Evolutionary conservation across 768 basidiomycete species (phyloP).

Genomic region (Coprinopsis cinerea): DNA sequence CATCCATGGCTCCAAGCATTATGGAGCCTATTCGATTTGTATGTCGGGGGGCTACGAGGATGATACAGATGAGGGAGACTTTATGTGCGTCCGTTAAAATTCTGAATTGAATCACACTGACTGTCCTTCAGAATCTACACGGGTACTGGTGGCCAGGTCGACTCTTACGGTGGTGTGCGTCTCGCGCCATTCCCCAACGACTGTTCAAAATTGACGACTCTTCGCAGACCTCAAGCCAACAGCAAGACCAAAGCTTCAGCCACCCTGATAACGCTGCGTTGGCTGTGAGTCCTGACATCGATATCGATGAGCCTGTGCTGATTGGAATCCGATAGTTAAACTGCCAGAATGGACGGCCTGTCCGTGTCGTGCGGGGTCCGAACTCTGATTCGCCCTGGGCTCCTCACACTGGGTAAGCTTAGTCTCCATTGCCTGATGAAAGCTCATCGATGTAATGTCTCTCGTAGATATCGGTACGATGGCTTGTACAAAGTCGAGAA

Average conservation of each 20-base stretch:
- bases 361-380: conserved; percentile 23
- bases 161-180: conserved; percentile 1
- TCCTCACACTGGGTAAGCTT: background rate
- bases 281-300: conserved; percentile 13
- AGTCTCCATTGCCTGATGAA: background rate
- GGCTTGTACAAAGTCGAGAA: conserved; percentile 1
- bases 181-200: background rate
- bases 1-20: conserved; percentile 23
- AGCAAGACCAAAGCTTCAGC: conserved; percentile 28
- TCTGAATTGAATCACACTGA: background rate
- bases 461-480: conserved; percentile 2
- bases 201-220: conserved; percentile 14
- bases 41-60: conserved; percentile 37
- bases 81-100: conserved; percentile 23
- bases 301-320: background rate
- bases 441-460: background rate
- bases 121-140: conserved; percentile 28
- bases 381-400: background rate
- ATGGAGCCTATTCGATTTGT: conserved; percentile 37
- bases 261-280: conserved; percentile 31
- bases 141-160: conserved; percentile 28
- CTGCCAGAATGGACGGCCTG: conserved; percentile 25
- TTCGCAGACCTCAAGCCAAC: conserved; percentile 17
- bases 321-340: conserved; percentile 6
- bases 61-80: conserved; percentile 33